A percentile compares a stretch with the other conserved stretches of the same genome.
These are phyloP conservation scores for Coelastrella sp. DNA, from an alignment of 139 green algal species.

Conservation along the genomic window DNA sequence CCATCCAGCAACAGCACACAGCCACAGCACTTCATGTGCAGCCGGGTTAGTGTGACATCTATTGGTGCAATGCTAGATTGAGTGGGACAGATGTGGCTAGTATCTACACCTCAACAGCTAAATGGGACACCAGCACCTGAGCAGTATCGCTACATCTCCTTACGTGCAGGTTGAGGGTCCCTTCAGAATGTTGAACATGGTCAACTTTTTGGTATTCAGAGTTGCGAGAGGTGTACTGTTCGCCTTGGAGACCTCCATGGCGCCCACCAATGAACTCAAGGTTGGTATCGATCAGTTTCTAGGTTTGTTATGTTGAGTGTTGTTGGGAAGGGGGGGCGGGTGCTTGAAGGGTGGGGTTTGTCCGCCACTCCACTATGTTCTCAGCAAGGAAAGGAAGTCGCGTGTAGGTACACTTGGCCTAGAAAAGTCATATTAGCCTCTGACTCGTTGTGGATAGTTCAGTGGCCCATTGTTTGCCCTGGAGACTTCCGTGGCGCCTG, in stretches of 20 bases:
- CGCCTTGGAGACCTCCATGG: conserved; percentile 13
- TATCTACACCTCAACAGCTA: not conserved
- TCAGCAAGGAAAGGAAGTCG: too few species aligned
- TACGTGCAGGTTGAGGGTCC: conserved; percentile 1
- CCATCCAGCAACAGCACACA: not conserved
- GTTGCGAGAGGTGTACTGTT: conserved; percentile 21
- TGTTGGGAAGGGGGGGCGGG: too few species aligned
- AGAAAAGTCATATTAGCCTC: too few species aligned
- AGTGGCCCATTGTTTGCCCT: conserved; percentile 1
- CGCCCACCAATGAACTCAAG: not conserved
- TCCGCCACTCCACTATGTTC: too few species aligned
- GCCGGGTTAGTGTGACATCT: too few species aligned
- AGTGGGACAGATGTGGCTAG: too few species aligned
- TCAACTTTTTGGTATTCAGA: conserved; percentile 50
- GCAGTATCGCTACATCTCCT: not conserved
- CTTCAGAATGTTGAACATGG: conserved; percentile 47
- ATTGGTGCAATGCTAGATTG: too few species aligned
- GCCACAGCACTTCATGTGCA: too few species aligned
- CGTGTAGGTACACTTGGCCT: too few species aligned
- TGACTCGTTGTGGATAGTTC: too few species aligned
- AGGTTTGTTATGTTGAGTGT: not conserved
- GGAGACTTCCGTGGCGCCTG: not conserved
- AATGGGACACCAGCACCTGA: not conserved
- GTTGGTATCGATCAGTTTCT: not conserved
- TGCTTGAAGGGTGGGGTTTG: too few species aligned